phyloP scores from a whole-genome alignment of 805 yeast genomes.

The Pichia membranifaciens region DNA sequence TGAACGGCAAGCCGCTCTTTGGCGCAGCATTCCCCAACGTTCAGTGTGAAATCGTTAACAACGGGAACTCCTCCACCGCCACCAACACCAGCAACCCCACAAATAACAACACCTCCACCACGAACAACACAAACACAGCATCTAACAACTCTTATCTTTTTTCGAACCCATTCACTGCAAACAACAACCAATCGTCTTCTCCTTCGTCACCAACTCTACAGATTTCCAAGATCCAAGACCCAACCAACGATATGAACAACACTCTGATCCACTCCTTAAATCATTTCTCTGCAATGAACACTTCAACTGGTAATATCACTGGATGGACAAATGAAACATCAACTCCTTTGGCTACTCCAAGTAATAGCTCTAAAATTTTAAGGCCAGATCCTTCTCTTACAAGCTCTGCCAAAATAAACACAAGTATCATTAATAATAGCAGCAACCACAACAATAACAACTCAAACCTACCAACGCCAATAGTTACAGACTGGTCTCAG shows the following conservation, averaged over 20 bases:
- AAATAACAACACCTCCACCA: constrained; percentile 10
- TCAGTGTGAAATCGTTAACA: constrained; percentile 32
- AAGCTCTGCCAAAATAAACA: background rate
- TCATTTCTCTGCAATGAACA: background rate
- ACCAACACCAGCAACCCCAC: background rate
- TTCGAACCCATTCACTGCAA: constrained; percentile 6
- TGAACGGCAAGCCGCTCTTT: constrained; percentile 40
- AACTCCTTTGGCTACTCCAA: constrained; percentile 12
- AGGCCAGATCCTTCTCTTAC: constrained; percentile 12
- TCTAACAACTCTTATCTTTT: constrained; percentile 1
- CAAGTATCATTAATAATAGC: background rate
- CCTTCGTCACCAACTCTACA: constrained; percentile 10
- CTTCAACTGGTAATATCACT: constrained; percentile 5
- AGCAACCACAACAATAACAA: constrained; percentile 1
- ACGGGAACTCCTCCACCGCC: constrained; percentile 7
- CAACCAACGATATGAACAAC: background rate
- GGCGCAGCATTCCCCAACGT: constrained; percentile 42
- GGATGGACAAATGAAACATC: constrained; percentile 11
- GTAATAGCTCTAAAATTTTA: constrained; percentile 9
- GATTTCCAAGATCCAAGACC: background rate
- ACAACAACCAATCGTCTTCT: constrained; percentile 5
- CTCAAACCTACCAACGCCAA: constrained; percentile 4
- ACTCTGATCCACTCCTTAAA: background rate
- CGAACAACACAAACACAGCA: background rate
- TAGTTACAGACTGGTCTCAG: constrained; percentile 14